Evolutionary conservation across 495 filamentous ascomycete genomes (phyloP).

Genomic region (Neurospora sublineolata): DNA sequence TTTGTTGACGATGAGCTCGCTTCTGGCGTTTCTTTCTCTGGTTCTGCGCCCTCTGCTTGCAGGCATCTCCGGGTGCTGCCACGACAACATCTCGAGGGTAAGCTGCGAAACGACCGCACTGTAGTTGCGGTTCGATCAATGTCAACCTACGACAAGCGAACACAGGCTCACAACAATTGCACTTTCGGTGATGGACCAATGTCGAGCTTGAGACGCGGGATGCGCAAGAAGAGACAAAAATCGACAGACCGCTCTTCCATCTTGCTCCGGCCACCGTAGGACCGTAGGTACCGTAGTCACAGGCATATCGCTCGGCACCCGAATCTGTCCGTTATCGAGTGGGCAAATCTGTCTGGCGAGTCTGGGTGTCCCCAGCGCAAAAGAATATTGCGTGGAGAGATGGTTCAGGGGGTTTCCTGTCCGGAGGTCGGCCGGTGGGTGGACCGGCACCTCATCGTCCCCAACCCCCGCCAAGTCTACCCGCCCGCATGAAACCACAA

Average conservation of each 20-base stretch:
- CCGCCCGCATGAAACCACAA: background rate
- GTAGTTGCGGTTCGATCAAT: background rate
- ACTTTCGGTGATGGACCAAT: background rate
- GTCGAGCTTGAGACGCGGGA: background rate
- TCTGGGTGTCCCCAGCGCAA: background rate
- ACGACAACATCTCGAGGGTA: background rate
- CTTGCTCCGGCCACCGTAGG: background rate
- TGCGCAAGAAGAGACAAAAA: background rate
- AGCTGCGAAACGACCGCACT: too few relatives aligned
- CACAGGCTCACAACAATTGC: background rate
- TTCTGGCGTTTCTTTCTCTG: background rate
- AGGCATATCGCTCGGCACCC: background rate
- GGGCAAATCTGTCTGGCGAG: background rate
- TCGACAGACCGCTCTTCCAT: background rate
- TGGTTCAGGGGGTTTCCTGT: background rate
- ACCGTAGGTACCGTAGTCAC: background rate
- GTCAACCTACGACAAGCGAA: background rate
- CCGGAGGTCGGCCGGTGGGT: background rate
- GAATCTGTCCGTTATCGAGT: background rate
- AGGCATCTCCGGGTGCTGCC: background rate
- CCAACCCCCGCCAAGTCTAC: background rate
- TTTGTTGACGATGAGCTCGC: background rate
- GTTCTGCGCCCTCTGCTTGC: background rate
- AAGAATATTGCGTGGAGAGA: background rate
- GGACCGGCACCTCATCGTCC: background rate